Percentiles rank a stretch among this genome's conserved stretches.
phyloP scores from a whole-genome alignment of 1,284 basidiomycete species.

The Microbotryum lychnidis-dioicae region DNA sequence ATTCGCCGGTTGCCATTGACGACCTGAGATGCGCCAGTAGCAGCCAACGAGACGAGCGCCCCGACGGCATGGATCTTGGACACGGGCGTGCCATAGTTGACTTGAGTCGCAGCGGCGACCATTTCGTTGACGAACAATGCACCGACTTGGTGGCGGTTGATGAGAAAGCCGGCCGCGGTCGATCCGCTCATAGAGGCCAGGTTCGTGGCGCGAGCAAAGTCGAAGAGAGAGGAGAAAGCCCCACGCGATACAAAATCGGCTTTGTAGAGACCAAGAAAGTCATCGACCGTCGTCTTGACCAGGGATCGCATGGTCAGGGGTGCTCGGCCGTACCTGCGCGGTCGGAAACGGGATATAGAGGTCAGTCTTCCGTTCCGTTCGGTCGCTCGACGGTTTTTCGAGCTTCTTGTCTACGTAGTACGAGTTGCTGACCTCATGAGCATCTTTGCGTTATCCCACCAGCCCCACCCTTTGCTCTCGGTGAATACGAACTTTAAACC shows the following conservation, averaged over 20 bases:
- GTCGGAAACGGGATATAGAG: slow-evolving; percentile 41
- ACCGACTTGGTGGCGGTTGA: slow-evolving; percentile 50
- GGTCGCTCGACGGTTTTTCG: not conserved
- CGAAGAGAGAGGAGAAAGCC: slow-evolving; percentile 55
- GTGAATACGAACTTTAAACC: slow-evolving; percentile 62
- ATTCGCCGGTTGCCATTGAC: slow-evolving; percentile 76
- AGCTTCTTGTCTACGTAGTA: slow-evolving; percentile 18
- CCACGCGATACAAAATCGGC: slow-evolving; percentile 47
- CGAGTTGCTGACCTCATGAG: slow-evolving; percentile 8
- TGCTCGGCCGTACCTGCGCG: slow-evolving; percentile 68
- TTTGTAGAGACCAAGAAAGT: slow-evolving; percentile 56
- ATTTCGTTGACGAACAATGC: slow-evolving; percentile 60
- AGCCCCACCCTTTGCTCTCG: slow-evolving; percentile 41
- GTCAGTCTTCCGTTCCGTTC: not conserved
- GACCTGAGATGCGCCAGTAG: slow-evolving; percentile 59
- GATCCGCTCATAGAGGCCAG: slow-evolving; percentile 47
- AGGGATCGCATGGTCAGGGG: slow-evolving; percentile 55
- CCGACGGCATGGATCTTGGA: slow-evolving; percentile 72
- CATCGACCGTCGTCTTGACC: slow-evolving; percentile 52
- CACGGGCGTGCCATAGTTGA: slow-evolving; percentile 77
- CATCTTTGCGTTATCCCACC: slow-evolving; percentile 56
- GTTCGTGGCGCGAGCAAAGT: slow-evolving; percentile 51
- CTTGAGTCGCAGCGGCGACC: slow-evolving; percentile 71
- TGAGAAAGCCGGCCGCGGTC: slow-evolving; percentile 56
- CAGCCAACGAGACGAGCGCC: slow-evolving; percentile 64